Conservation (phyloP, 495 filamentous ascomycete genomes). For the Penicillium diatomitis region DNA sequence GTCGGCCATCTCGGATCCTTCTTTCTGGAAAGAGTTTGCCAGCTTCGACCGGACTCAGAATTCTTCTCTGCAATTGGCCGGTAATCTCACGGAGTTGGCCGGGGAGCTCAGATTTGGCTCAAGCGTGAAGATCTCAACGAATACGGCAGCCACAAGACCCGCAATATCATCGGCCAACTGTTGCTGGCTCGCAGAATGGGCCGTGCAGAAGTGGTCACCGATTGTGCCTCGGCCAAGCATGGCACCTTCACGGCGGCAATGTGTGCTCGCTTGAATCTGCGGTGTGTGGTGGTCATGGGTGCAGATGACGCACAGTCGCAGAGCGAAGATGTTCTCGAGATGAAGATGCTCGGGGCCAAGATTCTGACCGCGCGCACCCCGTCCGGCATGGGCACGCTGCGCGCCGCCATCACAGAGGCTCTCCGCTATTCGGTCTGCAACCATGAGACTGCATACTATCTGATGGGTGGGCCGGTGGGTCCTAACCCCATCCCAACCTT, state of each 20-base stretch:
- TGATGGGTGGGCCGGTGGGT: slow-evolving; percentile 25
- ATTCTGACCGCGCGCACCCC: slow-evolving; percentile 18
- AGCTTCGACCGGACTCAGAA: slow-evolving; percentile 12
- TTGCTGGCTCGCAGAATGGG: slow-evolving; percentile 24
- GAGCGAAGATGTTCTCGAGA: slow-evolving; percentile 19
- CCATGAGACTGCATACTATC: slow-evolving; percentile 23
- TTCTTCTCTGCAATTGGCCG: slow-evolving; percentile 19
- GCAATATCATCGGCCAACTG: slow-evolving; percentile 26
- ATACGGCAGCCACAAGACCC: slow-evolving; percentile 22
- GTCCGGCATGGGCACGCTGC: slow-evolving; percentile 21
- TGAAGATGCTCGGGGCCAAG: slow-evolving; percentile 24
- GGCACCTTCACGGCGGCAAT: slow-evolving; percentile 24
- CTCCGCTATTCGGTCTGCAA: slow-evolving; percentile 24
- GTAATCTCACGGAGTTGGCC: slow-evolving; percentile 15
- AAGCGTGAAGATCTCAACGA: slow-evolving; percentile 25
- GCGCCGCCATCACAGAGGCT: slow-evolving; percentile 26
- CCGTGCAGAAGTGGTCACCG: slow-evolving; percentile 22
- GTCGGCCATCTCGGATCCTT: slow-evolving; percentile 18
- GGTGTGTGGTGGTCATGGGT: slow-evolving; percentile 24
- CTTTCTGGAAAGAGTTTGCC: slow-evolving; percentile 23
- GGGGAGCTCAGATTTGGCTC: slow-evolving; percentile 27
- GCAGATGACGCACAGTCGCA: slow-evolving; percentile 21
- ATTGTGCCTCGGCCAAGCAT: slow-evolving; percentile 26
- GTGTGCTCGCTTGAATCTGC: slow-evolving; percentile 22
- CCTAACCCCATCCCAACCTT: slow-evolving; percentile 23